Percentiles rank a stretch among this genome's conserved stretches.
phyloP scores from a whole-genome alignment of 2,329 filamentous ascomycete species.

The Penicillium sp. region DNA sequence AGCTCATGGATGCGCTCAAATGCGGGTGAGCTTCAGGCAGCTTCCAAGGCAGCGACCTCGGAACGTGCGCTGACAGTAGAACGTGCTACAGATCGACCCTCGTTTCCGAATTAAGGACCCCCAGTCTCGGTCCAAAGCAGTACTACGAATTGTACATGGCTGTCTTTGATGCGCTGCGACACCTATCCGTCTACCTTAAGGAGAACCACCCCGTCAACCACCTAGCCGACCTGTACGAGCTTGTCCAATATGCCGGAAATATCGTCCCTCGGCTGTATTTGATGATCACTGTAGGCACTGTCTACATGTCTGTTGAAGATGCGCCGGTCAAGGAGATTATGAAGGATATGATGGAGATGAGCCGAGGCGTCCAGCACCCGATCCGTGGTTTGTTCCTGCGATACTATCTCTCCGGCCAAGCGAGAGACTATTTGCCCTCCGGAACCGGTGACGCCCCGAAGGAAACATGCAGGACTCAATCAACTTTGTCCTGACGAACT shows the following conservation, averaged over 20 bases:
- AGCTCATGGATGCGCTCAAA: slow-evolving; percentile 99
- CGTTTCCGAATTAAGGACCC: slow-evolving; percentile 96
- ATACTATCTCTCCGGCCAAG: slow-evolving; percentile 95
- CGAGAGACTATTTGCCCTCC: slow-evolving; percentile 81
- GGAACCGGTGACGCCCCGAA: slow-evolving; percentile 83
- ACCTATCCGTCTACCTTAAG: slow-evolving; percentile 92
- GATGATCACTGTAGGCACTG: slow-evolving; percentile 98
- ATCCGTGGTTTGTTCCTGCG: slow-evolving; percentile 92
- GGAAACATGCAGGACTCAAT: slow-evolving; percentile 97
- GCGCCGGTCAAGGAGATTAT: slow-evolving; percentile 99
- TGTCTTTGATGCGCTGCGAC: slow-evolving; percentile 95
- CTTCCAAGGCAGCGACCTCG: slow-evolving; percentile 28
- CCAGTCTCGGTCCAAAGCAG: slow-evolving; percentile 96
- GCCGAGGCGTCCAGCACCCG: slow-evolving; percentile 92
- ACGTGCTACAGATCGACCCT: slow-evolving; percentile 75
- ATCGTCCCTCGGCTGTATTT: slow-evolving; percentile 95
- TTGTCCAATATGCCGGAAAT: slow-evolving; percentile 97
- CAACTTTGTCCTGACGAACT: slow-evolving; percentile 97
- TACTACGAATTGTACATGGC: slow-evolving; percentile 99
- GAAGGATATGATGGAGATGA: slow-evolving; percentile 99
- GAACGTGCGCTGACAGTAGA: slow-evolving; percentile 20
- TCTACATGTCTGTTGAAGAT: slow-evolving; percentile 98
- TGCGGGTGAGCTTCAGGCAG: slow-evolving; percentile 74
- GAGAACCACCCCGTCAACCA: slow-evolving; percentile 98
- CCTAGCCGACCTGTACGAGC: slow-evolving; percentile 94